A percentile compares a stretch with the other conserved stretches of the same genome.
Evolutionary conservation across 2,329 filamentous ascomycete species (phyloP).

Genomic region (Cadophora malorum): DNA sequence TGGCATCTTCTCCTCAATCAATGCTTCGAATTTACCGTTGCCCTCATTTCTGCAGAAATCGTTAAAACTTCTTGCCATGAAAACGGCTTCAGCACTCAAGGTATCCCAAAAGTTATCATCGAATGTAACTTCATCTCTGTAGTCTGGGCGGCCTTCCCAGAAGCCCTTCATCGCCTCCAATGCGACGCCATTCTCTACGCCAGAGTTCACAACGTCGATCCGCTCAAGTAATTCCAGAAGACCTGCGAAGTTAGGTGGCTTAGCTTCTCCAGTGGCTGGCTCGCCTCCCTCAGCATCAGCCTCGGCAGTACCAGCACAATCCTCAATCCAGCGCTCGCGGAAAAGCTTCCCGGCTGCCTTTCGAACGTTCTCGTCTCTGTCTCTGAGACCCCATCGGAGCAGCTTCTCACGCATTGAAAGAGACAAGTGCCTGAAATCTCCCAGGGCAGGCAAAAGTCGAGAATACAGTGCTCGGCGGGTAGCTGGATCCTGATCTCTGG

Average conservation of each 20-base stretch:
- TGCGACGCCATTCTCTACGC: slow-evolving; percentile 87
- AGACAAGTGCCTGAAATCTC: slow-evolving; percentile 92
- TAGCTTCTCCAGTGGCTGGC: slow-evolving; percentile 52
- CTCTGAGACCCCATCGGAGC: slow-evolving; percentile 90
- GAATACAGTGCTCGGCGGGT: slow-evolving; percentile 89
- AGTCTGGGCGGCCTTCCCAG: slow-evolving; percentile 90
- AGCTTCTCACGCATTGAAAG: slow-evolving; percentile 95
- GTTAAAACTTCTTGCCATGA: slow-evolving; percentile 91
- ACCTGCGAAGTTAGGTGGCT: slow-evolving; percentile 77
- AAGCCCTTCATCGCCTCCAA: slow-evolving; percentile 95
- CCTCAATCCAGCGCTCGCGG: slow-evolving; percentile 96
- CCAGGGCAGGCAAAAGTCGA: slow-evolving; percentile 82
- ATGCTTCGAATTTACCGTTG: slow-evolving; percentile 74
- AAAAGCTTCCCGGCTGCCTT: slow-evolving; percentile 92
- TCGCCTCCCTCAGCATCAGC: slow-evolving; percentile 58
- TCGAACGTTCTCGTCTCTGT: slow-evolving; percentile 91
- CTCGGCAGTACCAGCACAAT: slow-evolving; percentile 76
- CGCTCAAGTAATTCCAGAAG: slow-evolving; percentile 90
- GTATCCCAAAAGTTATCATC: slow-evolving; percentile 82
- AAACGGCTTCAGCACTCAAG: slow-evolving; percentile 83
- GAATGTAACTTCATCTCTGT: slow-evolving; percentile 74
- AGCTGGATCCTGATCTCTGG: slow-evolving; percentile 83
- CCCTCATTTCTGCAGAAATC: slow-evolving; percentile 83
- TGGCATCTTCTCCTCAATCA: slow-evolving; percentile 91
- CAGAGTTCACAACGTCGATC: slow-evolving; percentile 91